Conservation (phyloP, 2,329 filamentous ascomycete genomes). For the Talaromyces piceae region DNA sequence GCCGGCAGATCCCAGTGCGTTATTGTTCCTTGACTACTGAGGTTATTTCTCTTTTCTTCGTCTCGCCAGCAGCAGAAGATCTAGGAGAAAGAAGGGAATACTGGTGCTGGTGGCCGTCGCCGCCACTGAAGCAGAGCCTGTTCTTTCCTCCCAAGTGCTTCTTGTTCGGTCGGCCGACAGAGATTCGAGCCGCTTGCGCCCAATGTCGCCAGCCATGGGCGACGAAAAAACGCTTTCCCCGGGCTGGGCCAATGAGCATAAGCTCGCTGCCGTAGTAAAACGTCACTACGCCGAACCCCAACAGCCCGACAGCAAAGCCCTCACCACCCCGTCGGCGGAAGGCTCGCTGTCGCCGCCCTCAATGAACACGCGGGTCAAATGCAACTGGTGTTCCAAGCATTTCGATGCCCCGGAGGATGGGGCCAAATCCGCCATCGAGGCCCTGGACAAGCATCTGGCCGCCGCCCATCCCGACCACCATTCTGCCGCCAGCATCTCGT, state of each 20-base stretch:
- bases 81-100: too few species aligned
- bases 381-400: conserved; percentile 30
- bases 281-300: conserved; percentile 35
- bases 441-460: conserved; percentile 28
- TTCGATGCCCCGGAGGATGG: conserved; percentile 22
- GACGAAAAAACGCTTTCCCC: conserved; percentile 31
- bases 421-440: conserved; percentile 19
- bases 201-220: conserved; percentile 17
- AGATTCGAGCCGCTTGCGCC: conserved; percentile 21
- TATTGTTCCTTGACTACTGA: conserved; percentile 2
- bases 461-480: conserved; percentile 25
- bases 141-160: too few species aligned
- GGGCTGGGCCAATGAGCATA: conserved; percentile 26
- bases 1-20: conserved; percentile 4
- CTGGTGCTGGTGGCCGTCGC: conserved; percentile 1
- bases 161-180: too few species aligned
- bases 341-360: conserved; percentile 27
- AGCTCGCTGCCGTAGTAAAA: conserved; percentile 26
- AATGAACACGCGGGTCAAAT: conserved; percentile 21
- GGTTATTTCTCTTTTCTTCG: neutral
- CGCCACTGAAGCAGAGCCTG: too few species aligned
- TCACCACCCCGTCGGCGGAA: conserved; percentile 27
- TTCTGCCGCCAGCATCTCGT: conserved; percentile 18
- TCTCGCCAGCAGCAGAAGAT: neutral
- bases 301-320: conserved; percentile 11